Base-by-base conservation (phyloP, 2,329 filamentous ascomycete species). In the Paramyrothecium sp. region DNA sequence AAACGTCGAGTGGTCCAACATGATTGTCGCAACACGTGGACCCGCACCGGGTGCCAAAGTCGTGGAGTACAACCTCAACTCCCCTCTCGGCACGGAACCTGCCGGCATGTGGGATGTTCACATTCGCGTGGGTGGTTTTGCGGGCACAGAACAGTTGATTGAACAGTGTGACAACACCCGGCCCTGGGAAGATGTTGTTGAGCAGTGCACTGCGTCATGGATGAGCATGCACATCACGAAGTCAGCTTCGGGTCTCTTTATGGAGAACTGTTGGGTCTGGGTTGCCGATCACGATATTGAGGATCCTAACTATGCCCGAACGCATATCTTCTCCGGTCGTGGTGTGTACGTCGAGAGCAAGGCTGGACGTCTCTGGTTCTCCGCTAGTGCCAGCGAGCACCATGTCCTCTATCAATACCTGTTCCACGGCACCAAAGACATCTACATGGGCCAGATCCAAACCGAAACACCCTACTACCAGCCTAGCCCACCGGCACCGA, bases 41-140 rank as follows among this genome's bases (percentile, higher is more conserved):
- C 73, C 86, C 26, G 80, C 86, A 7, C 79, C 85, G 1, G 90
- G 90, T 7, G 90, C 89, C 1, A 78, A 88, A 8, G 75, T 92
- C 7, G 84, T 92, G 57, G 81, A 93, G 67, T 92, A 87, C 79
- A 93, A 93, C 68, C 76, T 92, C 17, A 49, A 49, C 20, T 49
- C 47, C 5, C 17, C 26, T 3, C 38, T 49, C n/a, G 23, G 58
- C 54, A 53, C 53, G 21, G 53, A 66, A 57, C 75, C 78, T 17
- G 72, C 73, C 11, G 84, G 82, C 11, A 78, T 87, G 68, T 92
- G 89, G 89, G 89, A 91, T 64, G 83, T 87, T 12, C 89, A 92
- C 73, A 83, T 89, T 68, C 86, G 89, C 63, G 81, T 92, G 52
- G 89, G 88, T 62, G 89, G 89, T 16, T 84, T 83, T 53, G 83